Percentiles rank a stretch among this genome's conserved stretches.
Evolutionary conservation across 75 land plant species (phyloP).

Genomic region (Picea sitchensis): DNA sequence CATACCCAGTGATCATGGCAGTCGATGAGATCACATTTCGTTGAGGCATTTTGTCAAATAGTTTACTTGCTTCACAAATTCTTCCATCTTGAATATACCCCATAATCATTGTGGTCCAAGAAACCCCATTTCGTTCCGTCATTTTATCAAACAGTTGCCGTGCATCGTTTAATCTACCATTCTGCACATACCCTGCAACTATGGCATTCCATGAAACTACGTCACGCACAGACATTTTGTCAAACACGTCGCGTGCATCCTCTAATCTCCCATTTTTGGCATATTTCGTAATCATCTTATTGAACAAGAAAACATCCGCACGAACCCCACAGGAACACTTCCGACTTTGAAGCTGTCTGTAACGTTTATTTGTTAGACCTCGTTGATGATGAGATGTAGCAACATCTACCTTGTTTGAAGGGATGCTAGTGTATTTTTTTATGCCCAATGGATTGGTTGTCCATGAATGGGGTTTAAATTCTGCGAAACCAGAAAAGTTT

Average conservation of each 20-base stretch:
- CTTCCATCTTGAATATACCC: constrained; percentile 51
- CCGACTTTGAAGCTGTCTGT: no score
- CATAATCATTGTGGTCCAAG: constrained; percentile 56
- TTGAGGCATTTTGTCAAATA: constrained; percentile 6
- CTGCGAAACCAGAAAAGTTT: no score
- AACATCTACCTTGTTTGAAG: no score
- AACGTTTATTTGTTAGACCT: no score
- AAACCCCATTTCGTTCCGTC: constrained; percentile 19
- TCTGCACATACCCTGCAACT: constrained; percentile 3
- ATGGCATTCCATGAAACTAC: constrained; percentile 12
- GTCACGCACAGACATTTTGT: constrained; percentile 6
- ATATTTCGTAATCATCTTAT: background rate
- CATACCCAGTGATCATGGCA: constrained; percentile 5
- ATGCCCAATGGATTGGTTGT: no score
- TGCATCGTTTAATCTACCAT: constrained; percentile 11
- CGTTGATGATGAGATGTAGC: no score
- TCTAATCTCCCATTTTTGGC: constrained; percentile 9
- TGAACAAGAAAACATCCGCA: background rate
- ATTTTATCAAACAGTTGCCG: constrained; percentile 28
- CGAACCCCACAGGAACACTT: no score
- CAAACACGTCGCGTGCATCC: constrained; percentile 12
- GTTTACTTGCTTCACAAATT: constrained; percentile 2
- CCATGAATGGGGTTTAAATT: no score
- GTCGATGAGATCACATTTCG: background rate
- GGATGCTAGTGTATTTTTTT: no score